These are phyloP conservation scores for Entomortierella beljakovae DNA, from an alignment of 192 early-diverging fungal species.

Conservation along the genomic window DNA sequence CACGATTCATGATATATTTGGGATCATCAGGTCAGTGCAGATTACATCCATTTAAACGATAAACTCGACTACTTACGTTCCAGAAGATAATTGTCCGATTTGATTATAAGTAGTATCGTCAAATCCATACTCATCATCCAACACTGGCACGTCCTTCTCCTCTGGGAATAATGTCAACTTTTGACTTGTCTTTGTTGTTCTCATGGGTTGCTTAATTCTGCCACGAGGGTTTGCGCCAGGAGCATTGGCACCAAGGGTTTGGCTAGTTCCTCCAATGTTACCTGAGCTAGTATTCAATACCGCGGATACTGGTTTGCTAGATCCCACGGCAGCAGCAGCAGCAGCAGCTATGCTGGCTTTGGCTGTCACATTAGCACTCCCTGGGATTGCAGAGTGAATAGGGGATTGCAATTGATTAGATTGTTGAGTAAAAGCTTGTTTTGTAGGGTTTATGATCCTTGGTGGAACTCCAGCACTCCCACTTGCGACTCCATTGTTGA, in stretches of 20 bases:
- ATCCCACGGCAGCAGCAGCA: slow-evolving; percentile 9
- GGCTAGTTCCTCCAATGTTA: slow-evolving; percentile 18
- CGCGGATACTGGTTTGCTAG: slow-evolving; percentile 3
- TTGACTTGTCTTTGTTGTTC: slow-evolving; percentile 94
- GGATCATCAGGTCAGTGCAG: background rate
- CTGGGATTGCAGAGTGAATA: slow-evolving; percentile 41
- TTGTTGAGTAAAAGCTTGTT: slow-evolving; percentile 37
- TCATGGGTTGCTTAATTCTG: slow-evolving; percentile 76
- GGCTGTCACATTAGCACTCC: slow-evolving; percentile 15
- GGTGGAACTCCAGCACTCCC: slow-evolving; percentile 46
- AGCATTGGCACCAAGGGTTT: slow-evolving; percentile 12
- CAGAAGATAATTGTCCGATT: slow-evolving; percentile 70
- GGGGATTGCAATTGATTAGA: slow-evolving; percentile 32
- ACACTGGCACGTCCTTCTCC: slow-evolving; percentile 64
- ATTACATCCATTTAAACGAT: background rate
- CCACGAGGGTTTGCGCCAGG: slow-evolving; percentile 26
- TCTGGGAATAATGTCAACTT: slow-evolving; percentile 93
- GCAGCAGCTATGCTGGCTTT: slow-evolving; percentile 15
- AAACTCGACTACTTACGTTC: slow-evolving; percentile 25
- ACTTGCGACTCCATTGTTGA: slow-evolving; percentile 12
- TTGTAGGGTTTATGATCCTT: slow-evolving; percentile 54
- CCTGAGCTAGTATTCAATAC: background rate
- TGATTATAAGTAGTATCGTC: slow-evolving; percentile 77
- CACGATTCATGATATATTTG: background rate
- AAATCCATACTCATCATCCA: slow-evolving; percentile 54